These are phyloP conservation scores for Akebia trifoliata DNA, from an alignment of 164 flowering plant genomes.

Conservation along the genomic window DNA sequence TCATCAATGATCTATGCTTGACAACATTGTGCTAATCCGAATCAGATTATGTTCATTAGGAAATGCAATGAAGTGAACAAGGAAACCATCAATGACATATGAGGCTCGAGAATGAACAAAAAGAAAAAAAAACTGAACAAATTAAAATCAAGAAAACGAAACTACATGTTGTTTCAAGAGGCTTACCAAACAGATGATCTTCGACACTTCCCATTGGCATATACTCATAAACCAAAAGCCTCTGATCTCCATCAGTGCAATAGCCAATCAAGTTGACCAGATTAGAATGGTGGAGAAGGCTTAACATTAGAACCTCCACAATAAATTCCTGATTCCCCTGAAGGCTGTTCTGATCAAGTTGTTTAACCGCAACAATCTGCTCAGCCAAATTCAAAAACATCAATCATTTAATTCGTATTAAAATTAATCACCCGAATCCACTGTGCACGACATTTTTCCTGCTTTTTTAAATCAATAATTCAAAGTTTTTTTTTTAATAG, in stretches of 20 bases:
- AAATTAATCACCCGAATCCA: no score
- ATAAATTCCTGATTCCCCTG: constrained; percentile 73
- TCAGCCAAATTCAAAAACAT: neutral
- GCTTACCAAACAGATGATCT: constrained; percentile 62
- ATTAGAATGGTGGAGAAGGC: constrained; percentile 62
- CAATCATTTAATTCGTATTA: no score
- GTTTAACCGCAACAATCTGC: constrained; percentile 64
- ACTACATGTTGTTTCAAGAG: neutral
- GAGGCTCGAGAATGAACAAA: no score
- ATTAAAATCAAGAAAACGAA: neutral
- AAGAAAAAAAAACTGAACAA: no score
- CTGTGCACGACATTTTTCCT: no score
- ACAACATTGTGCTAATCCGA: no score
- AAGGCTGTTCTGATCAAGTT: constrained; percentile 51
- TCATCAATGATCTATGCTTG: no score
- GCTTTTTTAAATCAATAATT: no score
- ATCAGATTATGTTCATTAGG: no score
- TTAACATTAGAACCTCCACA: constrained; percentile 71
- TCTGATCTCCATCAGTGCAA: constrained; percentile 67
- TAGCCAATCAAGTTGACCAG: constrained; percentile 75
- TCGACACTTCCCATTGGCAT: constrained; percentile 76
- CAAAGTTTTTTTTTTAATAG: no score
- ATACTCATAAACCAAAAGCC: constrained; percentile 72
- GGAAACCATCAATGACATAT: no score
- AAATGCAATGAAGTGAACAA: no score